Evolutionary conservation across 345 rosid species (phyloP), one percentile per base, ranked within the genome.

Genomic region (Erodium maritimum): DNA sequence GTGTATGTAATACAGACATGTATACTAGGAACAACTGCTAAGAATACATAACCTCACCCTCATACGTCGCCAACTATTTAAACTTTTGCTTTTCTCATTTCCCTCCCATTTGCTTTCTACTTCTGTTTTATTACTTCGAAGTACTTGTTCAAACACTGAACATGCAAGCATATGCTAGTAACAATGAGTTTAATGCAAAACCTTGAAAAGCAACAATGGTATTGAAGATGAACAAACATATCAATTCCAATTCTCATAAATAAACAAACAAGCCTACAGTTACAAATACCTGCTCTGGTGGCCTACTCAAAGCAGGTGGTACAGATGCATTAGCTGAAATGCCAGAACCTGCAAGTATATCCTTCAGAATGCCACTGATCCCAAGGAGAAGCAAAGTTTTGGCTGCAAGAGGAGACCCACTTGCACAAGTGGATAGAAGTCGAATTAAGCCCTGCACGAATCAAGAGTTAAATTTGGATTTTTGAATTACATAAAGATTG

Each of bases 331-430:
- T 94, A 17, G 83, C 78, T 63, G 95, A 79, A 68, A 76, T 84
- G 61, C 97, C 90, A 61, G 97, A 82, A 61, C 96, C 99, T 51
- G 82, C 77, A 45, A 94, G 77, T 56, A 90, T 90, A 64, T 94
- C 99, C 71, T 80, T 87, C 23, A 94, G 96, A 64, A 84, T 87
- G 71, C 95, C 83, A 74, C 97, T 94, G 62, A 88, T 81, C 52
- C 97, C 99, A 33, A 94, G 95, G 52, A 86, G 93, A 65, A 94
- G 97, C 50, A 90, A 61, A 45, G 97, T 94, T 84, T 87, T 87
- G 61, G 85, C 87, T 66, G 97, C 91, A 59, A 94, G 74, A 60
- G 86, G 97, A 42, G 99, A 94, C 23, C 97, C 97, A 53, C 97
- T 94, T 54, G 99, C 97, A 76, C 91, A 94, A n/a, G 93, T 87